Conservation (phyloP, 352 stramenopile genomes). For the Phytophthora hibernalis region DNA sequence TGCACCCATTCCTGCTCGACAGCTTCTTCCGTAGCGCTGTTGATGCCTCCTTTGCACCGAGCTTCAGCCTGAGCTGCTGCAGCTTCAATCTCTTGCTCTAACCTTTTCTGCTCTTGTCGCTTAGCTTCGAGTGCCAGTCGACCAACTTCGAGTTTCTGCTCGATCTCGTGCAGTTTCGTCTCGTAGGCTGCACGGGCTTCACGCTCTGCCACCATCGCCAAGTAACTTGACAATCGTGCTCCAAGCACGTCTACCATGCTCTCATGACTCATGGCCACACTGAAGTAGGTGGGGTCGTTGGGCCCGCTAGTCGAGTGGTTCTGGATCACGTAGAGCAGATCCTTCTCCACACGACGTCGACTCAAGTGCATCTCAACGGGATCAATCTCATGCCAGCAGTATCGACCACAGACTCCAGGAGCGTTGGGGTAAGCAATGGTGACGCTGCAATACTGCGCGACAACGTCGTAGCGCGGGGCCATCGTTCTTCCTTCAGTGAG, state of each 20-base stretch:
- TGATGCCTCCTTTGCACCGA: constrained; percentile 32
- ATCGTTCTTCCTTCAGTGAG: constrained; percentile 28
- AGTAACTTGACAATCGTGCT: constrained; percentile 50
- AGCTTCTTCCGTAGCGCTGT: constrained; percentile 14
- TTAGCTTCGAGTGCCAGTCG: constrained; percentile 65
- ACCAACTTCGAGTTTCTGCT: constrained; percentile 70
- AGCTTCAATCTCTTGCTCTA: constrained; percentile 58
- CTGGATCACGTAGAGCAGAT: constrained; percentile 61
- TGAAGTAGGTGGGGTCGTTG: constrained; percentile 58
- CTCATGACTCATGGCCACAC: constrained; percentile 62
- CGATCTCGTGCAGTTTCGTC: constrained; percentile 65
- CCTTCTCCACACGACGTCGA: constrained; percentile 56
- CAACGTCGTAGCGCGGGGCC: constrained; percentile 53
- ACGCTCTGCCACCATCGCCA: constrained; percentile 52
- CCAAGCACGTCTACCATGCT: constrained; percentile 54
- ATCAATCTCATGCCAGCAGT: constrained; percentile 67
- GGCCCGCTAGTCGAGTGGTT: constrained; percentile 47
- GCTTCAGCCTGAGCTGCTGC: constrained; percentile 38
- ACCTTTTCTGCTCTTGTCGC: constrained; percentile 65
- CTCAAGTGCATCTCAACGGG: constrained; percentile 44
- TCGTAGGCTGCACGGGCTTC: constrained; percentile 59
- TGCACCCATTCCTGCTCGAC: constrained; percentile 54
- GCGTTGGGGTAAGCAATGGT: constrained; percentile 61
- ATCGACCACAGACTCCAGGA: constrained; percentile 63
- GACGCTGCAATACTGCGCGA: constrained; percentile 57